Evolutionary conservation across 345 rosid genomes (phyloP), one percentile per base, ranked within the genome.

Genomic region (Gossypium rotundifolium): DNA sequence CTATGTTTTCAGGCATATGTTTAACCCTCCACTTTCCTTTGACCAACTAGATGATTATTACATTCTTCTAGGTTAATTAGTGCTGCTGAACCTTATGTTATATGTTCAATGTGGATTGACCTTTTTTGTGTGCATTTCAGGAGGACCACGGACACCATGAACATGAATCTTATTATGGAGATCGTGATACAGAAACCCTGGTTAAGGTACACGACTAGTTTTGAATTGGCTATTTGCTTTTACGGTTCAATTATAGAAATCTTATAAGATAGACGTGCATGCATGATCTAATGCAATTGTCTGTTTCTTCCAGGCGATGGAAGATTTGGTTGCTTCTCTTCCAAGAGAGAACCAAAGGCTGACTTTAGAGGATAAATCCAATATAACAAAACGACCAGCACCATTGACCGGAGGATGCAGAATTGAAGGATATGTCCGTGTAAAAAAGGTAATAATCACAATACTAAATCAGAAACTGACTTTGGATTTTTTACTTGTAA

Each of bases 131-230:
- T 69, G 64, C 67, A 45, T 85, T 29, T 79, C 84, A 95, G 98
- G 96, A 90, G 68, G 98, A 90, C 10, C 93, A 88, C 78, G 91
- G 93, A 63, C 97, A 89, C 75, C 98, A 96, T 77, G 96, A 93
- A 3, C 99, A 96, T 83, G 99, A 96, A 79, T 91, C 97, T 42
- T 96, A 96, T 81, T 93, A 96, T 85, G 99, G 99, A 82, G 93
- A 96, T 85, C 94, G 98, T 75, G 97, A 96, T 83, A 91, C 99
- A 53, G 98, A 96, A 3, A 86, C 88, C 83, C 88, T 96, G 83
- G 94, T 96, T 65, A 86, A 91, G 97, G 99, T 90, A 77, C 52
- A 77, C 52, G 64, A 65, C 65, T 73, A 65, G 45, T 22, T 67
- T 74, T 72, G 59, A 76, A 62, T 75, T 68, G 71, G 74, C 54